Evolutionary conservation across 2,329 filamentous ascomycete species (phyloP), one percentile per base, ranked within the genome.

Genomic region (Fusarium illudens): DNA sequence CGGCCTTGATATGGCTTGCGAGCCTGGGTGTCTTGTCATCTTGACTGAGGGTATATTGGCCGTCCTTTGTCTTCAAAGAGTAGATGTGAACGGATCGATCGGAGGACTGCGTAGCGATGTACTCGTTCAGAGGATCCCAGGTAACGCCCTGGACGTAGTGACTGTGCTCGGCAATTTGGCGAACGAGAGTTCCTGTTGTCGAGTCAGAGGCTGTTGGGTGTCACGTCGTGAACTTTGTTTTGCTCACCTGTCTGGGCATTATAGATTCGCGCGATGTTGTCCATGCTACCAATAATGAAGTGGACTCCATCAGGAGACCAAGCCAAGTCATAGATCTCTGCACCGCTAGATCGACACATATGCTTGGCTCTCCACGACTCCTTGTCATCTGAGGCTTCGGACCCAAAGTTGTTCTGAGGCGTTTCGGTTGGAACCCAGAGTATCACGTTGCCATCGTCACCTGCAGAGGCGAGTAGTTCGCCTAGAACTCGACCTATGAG

Each of bases 221-320:
- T 32, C 17, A 46, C 9, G 17, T 51, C 9, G 29, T 17, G 6
- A 13, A 17, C 33, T 48, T 37, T 37, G 59, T 15, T n/a, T 50
- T 65, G 71, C 86, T 68, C 83, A 94, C 93, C 95, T 74, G 92
- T 96, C 68, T 92, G 91, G 59, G 94, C 92, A 79, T 97, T 97
- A 84, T 97, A 98, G 73, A 99, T 98, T 62, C 95, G 89, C 61
- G 96, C 94, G 77, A 98, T 91, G 78, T 99, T 99, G 82, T 99
- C 96, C 94, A 99, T 98, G 81, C 96, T 98, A 36, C 96, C 96
- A 22, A 96, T 97, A 73, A 99, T 97, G 83, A 99, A 97, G 82
- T 96, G 96, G 36, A 90, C 84, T 36, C 92, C 94, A 79, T 99
- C 96, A n/a, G 96, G 96, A 50, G 96, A 98, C 96, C 96, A 99